Conservation (phyloP, 805 yeast genomes). For the Schwanniomyces occidentalis region DNA sequence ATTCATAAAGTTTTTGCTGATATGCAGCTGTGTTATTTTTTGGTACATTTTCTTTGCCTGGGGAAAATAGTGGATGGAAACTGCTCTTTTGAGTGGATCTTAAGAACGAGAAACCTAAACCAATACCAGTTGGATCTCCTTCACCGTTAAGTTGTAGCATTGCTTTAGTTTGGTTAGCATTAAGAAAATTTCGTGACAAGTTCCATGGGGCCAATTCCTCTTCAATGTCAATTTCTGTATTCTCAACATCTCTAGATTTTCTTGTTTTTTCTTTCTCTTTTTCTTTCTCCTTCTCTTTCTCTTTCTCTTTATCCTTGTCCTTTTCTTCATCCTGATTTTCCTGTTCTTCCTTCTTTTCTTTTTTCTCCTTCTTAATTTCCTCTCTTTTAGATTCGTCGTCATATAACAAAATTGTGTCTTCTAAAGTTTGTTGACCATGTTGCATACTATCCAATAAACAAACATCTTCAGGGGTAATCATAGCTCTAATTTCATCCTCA, state of each 20-base stretch:
- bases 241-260: conserved; percentile 39
- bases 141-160: conserved; percentile 94
- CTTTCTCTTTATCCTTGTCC: conserved; percentile 19
- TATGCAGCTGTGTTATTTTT: conserved; percentile 43
- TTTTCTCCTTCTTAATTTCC: conserved; percentile 18
- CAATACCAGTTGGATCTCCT: conserved; percentile 92
- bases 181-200: conserved; percentile 83
- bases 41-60: conserved; percentile 37
- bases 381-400: conserved; percentile 35
- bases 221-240: conserved; percentile 60
- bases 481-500: conserved; percentile 73
- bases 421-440: conserved; percentile 84
- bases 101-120: conserved; percentile 84
- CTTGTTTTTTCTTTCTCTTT: conserved; percentile 30
- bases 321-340: conserved; percentile 38
- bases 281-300: conserved; percentile 12
- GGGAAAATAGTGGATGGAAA: conserved; percentile 48
- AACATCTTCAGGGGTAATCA: conserved; percentile 92
- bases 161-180: conserved; percentile 94
- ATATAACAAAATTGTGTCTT: conserved; percentile 67
- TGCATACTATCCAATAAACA: conserved; percentile 88
- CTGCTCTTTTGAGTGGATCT: conserved; percentile 96
- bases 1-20: conserved; percentile 91
- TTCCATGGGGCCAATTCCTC: conserved; percentile 95
- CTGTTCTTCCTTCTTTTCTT: conserved; percentile 37